Evolutionary conservation across 2,329 filamentous ascomycete genomes (phyloP).

Genomic region (Dothistroma pini): DNA sequence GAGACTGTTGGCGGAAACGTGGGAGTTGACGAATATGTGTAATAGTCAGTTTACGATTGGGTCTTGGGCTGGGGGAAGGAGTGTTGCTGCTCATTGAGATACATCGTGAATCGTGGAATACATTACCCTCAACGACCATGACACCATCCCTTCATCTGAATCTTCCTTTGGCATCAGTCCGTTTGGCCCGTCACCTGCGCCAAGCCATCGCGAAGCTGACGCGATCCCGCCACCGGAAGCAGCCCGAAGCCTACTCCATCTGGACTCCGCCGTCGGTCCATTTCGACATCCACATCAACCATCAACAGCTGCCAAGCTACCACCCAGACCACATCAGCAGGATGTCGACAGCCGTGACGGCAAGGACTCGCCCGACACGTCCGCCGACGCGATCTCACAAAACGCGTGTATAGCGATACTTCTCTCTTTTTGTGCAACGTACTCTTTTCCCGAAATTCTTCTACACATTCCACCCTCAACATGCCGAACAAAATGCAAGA

Average conservation of each 20-base stretch:
- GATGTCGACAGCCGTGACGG: conserved; percentile 7
- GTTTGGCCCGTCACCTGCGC: background rate
- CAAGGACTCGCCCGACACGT: conserved; percentile 1
- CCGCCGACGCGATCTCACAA: conserved; percentile 4
- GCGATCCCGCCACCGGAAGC: background rate
- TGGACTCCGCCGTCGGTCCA: background rate
- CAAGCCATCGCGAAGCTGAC: background rate
- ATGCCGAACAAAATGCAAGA: conserved; percentile 35
- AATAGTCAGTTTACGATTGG: conserved; percentile 59
- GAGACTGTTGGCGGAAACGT: conserved; percentile 56
- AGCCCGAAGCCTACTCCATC: background rate
- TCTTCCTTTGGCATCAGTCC: background rate
- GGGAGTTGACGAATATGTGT: conserved; percentile 63
- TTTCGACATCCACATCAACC: background rate
- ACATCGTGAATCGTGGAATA: too few species aligned
- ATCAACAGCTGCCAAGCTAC: conserved; percentile 7
- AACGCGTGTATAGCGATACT: background rate
- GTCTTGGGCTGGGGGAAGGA: conserved; percentile 28
- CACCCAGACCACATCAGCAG: background rate
- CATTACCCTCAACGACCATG: background rate
- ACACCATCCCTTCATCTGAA: background rate
- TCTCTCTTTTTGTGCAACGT: background rate
- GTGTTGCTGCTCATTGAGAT: conserved; percentile 12
- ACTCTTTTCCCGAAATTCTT: background rate
- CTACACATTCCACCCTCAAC: background rate